Conservation (phyloP, 345 rosid genomes). For the Citrus sinensis region DNA sequence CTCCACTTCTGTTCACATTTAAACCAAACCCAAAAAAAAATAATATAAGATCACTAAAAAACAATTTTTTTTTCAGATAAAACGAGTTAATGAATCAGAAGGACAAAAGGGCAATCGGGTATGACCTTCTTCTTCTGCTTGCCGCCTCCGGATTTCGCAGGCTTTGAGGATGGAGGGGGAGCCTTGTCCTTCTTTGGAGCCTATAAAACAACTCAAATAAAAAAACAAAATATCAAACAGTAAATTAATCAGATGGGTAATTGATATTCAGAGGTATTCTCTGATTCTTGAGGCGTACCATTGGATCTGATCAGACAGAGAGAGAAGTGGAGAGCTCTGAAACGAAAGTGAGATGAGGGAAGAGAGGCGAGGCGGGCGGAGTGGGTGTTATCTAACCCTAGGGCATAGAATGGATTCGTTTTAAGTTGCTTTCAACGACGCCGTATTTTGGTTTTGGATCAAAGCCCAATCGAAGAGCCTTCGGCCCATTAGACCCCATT, state of each 20-base stretch:
- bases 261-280: no score
- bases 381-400: neutral
- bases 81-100: neutral
- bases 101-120: neutral
- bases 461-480: neutral
- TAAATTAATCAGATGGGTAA: neutral
- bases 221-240: neutral
- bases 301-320: conserved; percentile 5
- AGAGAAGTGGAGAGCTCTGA: neutral
- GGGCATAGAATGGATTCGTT: neutral
- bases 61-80: neutral
- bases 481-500: neutral
- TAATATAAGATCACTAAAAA: neutral
- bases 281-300: neutral
- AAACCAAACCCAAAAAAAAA: neutral
- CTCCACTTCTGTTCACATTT: conserved; percentile 66
- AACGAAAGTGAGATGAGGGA: neutral
- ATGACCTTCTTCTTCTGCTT: conserved; percentile 46
- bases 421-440: neutral
- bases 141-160: conserved; percentile 38
- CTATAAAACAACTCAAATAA: conserved; percentile 2
- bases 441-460: neutral
- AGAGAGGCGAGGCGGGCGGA: no score
- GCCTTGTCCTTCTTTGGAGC: conserved; percentile 48
- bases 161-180: conserved; percentile 38